Conservation (phyloP, 208 protist genomes). For the Crithidia bombi region DNA sequence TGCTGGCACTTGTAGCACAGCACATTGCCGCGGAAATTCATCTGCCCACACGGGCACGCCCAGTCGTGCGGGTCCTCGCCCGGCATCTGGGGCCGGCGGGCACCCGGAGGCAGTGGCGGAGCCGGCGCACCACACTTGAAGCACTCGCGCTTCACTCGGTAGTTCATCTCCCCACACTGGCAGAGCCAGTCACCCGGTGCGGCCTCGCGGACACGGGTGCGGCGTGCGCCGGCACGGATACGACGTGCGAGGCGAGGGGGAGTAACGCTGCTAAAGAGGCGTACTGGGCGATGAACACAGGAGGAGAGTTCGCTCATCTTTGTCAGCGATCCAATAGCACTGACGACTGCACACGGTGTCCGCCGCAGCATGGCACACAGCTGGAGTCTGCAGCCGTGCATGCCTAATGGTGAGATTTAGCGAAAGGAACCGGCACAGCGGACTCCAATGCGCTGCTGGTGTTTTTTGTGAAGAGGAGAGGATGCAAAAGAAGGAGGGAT, state of each 20-base stretch:
- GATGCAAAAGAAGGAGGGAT: no score
- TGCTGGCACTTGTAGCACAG: slow-evolving; percentile 86
- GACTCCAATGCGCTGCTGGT: background rate
- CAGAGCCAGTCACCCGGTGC: slow-evolving; percentile 86
- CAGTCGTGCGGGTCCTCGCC: slow-evolving; percentile 91
- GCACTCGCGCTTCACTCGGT: slow-evolving; percentile 88
- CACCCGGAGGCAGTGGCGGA: slow-evolving; percentile 85
- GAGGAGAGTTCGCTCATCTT: background rate
- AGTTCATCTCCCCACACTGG: slow-evolving; percentile 89
- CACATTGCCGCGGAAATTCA: slow-evolving; percentile 90
- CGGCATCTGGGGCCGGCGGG: slow-evolving; percentile 78
- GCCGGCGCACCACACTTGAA: slow-evolving; percentile 90
- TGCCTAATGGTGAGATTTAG: background rate
- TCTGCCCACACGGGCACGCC: slow-evolving; percentile 91
- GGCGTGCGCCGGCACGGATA: slow-evolving; percentile 40
- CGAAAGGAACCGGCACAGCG: background rate
- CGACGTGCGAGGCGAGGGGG: slow-evolving; percentile 42
- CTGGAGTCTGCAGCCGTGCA: slow-evolving; percentile 3
- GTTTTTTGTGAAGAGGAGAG: background rate
- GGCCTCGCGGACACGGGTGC: slow-evolving; percentile 67
- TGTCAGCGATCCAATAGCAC: background rate
- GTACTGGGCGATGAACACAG: background rate
- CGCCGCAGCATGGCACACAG: background rate
- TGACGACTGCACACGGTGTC: background rate
- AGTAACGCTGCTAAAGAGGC: slow-evolving; percentile 17